Evolutionary conservation across 2,329 filamentous ascomycete species (phyloP).

Genomic region (Aspergillus clavatus): DNA sequence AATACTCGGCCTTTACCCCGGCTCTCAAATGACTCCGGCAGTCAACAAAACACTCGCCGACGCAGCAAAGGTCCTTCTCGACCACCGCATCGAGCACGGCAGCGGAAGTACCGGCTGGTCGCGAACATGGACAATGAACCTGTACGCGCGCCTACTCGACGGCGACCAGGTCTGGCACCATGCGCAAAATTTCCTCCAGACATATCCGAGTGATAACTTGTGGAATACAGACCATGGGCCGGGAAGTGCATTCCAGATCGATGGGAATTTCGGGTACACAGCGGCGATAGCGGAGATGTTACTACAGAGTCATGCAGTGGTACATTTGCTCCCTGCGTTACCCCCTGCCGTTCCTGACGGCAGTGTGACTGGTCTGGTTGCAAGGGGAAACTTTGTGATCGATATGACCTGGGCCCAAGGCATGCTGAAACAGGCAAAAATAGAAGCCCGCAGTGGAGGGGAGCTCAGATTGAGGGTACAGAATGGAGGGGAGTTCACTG

Average conservation of each 20-base stretch:
- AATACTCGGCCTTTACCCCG: conserved; percentile 47
- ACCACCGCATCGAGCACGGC: conserved; percentile 6
- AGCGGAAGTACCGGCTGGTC: conserved; percentile 48
- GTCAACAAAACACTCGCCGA: conserved; percentile 25
- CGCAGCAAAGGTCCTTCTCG: conserved; percentile 14
- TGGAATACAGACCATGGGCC: conserved; percentile 11
- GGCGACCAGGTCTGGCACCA: conserved; percentile 31
- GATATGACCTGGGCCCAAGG: conserved; percentile 32
- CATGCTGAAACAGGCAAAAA: conserved; percentile 7
- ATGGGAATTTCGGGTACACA: conserved; percentile 46
- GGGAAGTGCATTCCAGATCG: conserved; percentile 42
- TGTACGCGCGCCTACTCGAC: conserved; percentile 44
- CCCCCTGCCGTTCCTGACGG: conserved; percentile 29
- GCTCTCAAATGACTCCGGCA: conserved; percentile 31
- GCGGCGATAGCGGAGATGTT: conserved; percentile 43
- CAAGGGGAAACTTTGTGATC: conserved; percentile 32
- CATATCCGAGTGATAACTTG: conserved; percentile 7
- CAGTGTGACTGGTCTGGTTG: conserved; percentile 28
- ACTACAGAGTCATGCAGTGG: conserved; percentile 34
- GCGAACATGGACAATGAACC: conserved; percentile 44
- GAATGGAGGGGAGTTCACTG: not conserved
- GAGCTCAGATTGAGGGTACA: conserved; percentile 4
- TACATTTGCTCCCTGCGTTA: conserved; percentile 35
- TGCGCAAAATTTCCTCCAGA: conserved; percentile 27
- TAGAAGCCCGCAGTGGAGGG: conserved; percentile 1